Conservation (phyloP, 192 early-diverging fungal genomes). For the Funneliformis geosporum region DNA sequence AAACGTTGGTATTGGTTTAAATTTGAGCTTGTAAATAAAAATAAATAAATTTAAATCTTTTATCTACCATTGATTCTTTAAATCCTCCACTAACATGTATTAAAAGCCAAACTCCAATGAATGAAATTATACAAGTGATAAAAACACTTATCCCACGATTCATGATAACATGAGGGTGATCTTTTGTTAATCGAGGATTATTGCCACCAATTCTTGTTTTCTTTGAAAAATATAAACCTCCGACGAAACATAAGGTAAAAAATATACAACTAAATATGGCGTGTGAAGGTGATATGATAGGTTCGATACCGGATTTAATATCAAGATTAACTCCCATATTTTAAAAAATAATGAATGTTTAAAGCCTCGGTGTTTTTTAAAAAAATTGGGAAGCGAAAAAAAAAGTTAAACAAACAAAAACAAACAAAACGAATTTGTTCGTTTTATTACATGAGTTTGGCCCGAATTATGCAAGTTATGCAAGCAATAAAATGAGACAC, state of each 20-base stretch:
- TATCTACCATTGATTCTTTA: neutral
- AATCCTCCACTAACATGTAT: neutral
- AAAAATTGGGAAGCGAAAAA: too few relatives aligned
- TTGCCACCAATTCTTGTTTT: constrained; percentile 7
- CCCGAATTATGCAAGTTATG: too few relatives aligned
- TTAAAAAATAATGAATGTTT: neutral
- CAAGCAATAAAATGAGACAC: too few relatives aligned
- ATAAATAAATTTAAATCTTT: neutral
- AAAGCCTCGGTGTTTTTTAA: neutral
- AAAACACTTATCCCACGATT: constrained; percentile 8
- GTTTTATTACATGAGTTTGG: too few relatives aligned
- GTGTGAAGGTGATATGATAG: neutral
- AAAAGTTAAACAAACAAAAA: too few relatives aligned
- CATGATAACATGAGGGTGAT: constrained; percentile 22
- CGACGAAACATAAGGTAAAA: constrained; percentile 28
- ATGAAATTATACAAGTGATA: constrained; percentile 17
- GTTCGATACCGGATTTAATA: neutral
- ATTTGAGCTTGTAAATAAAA: neutral
- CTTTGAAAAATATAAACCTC: constrained; percentile 17
- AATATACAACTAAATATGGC: neutral
- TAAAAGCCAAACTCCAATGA: constrained; percentile 7
- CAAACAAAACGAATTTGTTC: too few relatives aligned
- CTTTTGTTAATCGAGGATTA: constrained; percentile 23
- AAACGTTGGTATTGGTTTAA: neutral
- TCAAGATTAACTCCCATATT: neutral